Conservation (phyloP, 2,329 filamentous ascomycete species). For the Chaetomiaceae sp. region DNA sequence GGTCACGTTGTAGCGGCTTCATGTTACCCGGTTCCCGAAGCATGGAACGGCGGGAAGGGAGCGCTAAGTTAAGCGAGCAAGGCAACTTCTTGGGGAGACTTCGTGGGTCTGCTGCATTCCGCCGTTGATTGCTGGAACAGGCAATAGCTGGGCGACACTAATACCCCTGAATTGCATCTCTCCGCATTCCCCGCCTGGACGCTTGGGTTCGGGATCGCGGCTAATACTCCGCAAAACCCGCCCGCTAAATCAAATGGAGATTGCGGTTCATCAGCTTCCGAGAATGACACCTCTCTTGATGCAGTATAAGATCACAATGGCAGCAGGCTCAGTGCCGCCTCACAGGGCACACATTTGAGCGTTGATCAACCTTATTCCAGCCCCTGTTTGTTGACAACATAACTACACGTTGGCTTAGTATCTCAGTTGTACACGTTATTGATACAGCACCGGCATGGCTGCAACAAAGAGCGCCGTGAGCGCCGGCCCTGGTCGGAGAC, state of each 20-base stretch:
- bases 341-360: background rate
- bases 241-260: constrained; percentile 22
- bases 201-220: constrained; percentile 16
- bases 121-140: background rate
- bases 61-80: too few species aligned
- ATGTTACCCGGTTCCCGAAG: too few species aligned
- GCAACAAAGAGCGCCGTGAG: constrained; percentile 2
- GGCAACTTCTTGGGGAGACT: too few species aligned
- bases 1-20: too few species aligned
- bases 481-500: constrained; percentile 14
- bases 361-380: background rate
- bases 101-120: background rate
- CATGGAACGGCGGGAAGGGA: too few species aligned
- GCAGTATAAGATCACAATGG: too few species aligned
- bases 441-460: constrained; percentile 9
- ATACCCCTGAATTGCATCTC: constrained; percentile 7
- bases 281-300: constrained; percentile 26
- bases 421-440: background rate
- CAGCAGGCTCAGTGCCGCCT: constrained; percentile 1
- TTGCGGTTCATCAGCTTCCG: constrained; percentile 25
- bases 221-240: constrained; percentile 18
- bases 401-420: background rate
- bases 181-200: constrained; percentile 12
- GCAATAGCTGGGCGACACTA: constrained; percentile 5
- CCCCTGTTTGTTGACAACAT: background rate